Evolutionary conservation across 768 basidiomycete genomes (phyloP).

Genomic region (Tulasnella sp.): DNA sequence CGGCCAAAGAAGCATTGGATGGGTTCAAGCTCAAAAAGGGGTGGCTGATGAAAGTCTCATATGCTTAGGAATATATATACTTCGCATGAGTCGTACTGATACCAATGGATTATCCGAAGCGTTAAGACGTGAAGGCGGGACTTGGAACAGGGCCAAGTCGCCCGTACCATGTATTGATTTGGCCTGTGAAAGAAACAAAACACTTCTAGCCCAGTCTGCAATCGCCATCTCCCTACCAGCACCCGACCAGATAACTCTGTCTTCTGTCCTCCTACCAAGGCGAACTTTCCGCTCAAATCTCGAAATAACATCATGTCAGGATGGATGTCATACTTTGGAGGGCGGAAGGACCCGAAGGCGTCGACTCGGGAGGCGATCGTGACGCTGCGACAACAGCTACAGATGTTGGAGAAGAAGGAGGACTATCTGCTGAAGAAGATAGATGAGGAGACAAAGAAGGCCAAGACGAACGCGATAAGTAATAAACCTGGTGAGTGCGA

Average conservation of each 20-base stretch:
- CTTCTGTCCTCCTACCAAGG: no score
- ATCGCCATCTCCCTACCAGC: no score
- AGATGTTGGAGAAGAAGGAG: constrained; percentile 99
- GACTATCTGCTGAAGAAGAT: constrained; percentile 94
- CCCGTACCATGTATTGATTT: no score
- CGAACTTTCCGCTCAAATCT: neutral
- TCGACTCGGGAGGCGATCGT: constrained; percentile 89
- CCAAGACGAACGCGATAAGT: constrained; percentile 80
- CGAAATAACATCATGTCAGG: constrained; percentile 30
- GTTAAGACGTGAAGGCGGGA: neutral
- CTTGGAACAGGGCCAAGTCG: no score
- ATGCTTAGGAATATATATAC: constrained; percentile 19
- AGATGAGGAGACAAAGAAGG: constrained; percentile 86
- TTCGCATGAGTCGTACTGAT: neutral
- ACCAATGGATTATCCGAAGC: neutral
- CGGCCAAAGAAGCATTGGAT: constrained; percentile 72
- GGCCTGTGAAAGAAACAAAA: no score
- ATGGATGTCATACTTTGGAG: constrained; percentile 82
- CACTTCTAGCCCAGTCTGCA: no score
- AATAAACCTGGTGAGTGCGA: constrained; percentile 78
- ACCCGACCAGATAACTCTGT: no score
- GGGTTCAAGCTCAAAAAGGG: constrained; percentile 80
- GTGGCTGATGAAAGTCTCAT: constrained; percentile 72
- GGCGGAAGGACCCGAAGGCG: constrained; percentile 70
- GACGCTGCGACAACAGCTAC: constrained; percentile 79